Evolutionary conservation across 768 basidiomycete genomes (phyloP).

Genomic region (Tricholoma terreum): DNA sequence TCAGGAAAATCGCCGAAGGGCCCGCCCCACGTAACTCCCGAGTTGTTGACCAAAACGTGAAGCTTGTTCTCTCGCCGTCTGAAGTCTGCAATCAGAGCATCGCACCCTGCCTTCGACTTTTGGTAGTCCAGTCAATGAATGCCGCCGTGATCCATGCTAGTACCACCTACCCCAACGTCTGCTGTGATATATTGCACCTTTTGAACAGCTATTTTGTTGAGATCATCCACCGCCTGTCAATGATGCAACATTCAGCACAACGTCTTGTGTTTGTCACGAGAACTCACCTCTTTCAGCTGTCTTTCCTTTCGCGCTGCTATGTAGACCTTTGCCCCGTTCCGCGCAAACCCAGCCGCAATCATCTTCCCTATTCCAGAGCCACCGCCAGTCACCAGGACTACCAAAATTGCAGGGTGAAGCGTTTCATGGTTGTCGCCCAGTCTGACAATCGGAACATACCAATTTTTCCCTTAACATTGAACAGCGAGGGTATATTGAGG

Average conservation of each 20-base stretch:
- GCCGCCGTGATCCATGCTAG: not conserved
- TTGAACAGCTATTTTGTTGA: conserved; percentile 60
- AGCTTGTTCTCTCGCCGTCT: conserved; percentile 68
- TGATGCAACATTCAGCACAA: not conserved
- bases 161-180: conserved; percentile 63
- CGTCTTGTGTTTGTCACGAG: not conserved
- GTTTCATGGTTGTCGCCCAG: not conserved
- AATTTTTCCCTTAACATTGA: conserved; percentile 67
- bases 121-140: not conserved
- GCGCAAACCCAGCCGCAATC: conserved; percentile 78
- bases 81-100: conserved; percentile 65
- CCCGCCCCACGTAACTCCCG: conserved; percentile 78
- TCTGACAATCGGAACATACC: conserved; percentile 37
- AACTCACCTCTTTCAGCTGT: conserved; percentile 68
- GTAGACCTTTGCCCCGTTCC: conserved; percentile 87
- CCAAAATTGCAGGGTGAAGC: not conserved
- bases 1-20: conserved; percentile 70
- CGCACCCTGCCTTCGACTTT: conserved; percentile 77
- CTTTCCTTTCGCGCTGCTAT: conserved; percentile 83
- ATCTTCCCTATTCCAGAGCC: conserved; percentile 81
- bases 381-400: conserved; percentile 81
- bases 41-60: conserved; percentile 83
- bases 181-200: conserved; percentile 72
- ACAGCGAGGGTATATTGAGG: conserved; percentile 52
- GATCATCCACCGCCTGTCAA: conserved; percentile 47